Conservation (phyloP, 2,329 filamentous ascomycete species). For the Dothistroma pini region DNA sequence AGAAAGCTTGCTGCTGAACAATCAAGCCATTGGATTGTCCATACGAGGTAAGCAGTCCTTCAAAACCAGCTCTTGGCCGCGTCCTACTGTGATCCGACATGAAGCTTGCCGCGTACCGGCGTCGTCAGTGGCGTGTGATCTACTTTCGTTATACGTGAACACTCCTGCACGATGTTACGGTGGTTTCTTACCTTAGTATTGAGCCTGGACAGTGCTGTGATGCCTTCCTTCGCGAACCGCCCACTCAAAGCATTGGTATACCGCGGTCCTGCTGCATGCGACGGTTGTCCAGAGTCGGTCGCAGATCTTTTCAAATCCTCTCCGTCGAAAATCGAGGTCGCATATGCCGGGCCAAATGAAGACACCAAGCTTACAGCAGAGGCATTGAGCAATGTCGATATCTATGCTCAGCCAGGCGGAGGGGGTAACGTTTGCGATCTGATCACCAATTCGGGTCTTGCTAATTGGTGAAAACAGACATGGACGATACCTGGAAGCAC, state of each 20-base stretch:
- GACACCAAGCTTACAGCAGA: constrained; percentile 16
- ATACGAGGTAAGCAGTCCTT: not conserved
- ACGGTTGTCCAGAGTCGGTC: constrained; percentile 20
- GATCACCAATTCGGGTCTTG: not conserved
- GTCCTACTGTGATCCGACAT: not conserved
- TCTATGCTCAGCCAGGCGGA: constrained; percentile 24
- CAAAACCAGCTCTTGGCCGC: not conserved
- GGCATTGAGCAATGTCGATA: constrained; percentile 12
- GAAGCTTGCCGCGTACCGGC: not conserved
- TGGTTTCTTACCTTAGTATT: not conserved
- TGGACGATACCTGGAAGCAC: constrained; percentile 18
- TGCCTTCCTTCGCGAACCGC: not conserved
- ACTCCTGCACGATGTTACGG: not conserved
- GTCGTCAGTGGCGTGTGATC: not conserved
- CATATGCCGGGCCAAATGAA: constrained; percentile 21
- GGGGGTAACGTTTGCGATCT: constrained; percentile 12
- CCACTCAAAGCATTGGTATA: constrained; percentile 20
- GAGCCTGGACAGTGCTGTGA: not conserved
- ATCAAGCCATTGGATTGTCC: not conserved
- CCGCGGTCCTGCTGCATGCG: constrained; percentile 17
- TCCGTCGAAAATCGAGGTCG: constrained; percentile 16
- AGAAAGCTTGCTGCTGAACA: not conserved
- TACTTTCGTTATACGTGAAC: not conserved
- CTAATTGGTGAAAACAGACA: constrained; percentile 2
- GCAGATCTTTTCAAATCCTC: constrained; percentile 15